Conservation (phyloP, 371 early-diverging fungal genomes). For the Basidiobolus meristosporus region DNA sequence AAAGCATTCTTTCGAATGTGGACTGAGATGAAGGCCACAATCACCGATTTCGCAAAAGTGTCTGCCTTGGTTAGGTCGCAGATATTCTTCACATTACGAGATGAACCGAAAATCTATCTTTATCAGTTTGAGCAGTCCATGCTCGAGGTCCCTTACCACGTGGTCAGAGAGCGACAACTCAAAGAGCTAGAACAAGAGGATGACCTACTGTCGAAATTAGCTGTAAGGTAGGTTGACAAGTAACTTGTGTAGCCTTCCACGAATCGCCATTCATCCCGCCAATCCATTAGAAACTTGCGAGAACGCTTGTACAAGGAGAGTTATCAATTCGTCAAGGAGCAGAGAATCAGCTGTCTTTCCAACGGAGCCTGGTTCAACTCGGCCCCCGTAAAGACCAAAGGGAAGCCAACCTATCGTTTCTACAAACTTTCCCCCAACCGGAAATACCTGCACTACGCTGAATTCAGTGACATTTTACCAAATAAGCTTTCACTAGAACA, state of each 20-base stretch:
- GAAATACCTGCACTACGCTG: constrained; percentile 39
- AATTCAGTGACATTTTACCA: constrained; percentile 26
- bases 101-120: constrained; percentile 14
- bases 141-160: constrained; percentile 35
- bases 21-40: constrained; percentile 43
- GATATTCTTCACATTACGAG: constrained; percentile 17
- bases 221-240: constrained; percentile 25
- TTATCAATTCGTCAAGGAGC: constrained; percentile 49
- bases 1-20: constrained; percentile 34
- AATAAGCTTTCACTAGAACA: constrained; percentile 9
- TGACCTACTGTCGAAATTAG: constrained; percentile 32
- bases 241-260: neutral
- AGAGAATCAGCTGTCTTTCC: constrained; percentile 39
- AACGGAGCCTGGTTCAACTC: constrained; percentile 58
- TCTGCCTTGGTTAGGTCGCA: constrained; percentile 31
- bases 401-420: constrained; percentile 13
- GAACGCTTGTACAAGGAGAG: constrained; percentile 33
- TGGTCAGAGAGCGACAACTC: constrained; percentile 39
- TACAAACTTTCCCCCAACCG: constrained; percentile 39
- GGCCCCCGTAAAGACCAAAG: constrained; percentile 1
- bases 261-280: neutral
- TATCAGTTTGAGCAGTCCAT: constrained; percentile 34
- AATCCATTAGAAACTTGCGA: constrained; percentile 28
- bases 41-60: constrained; percentile 34
- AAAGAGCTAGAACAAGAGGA: constrained; percentile 53